A percentile compares a stretch with the other conserved stretches of the same genome.
These are phyloP conservation scores for Cucumis hystrix DNA, from an alignment of 306 rosid species.

Conservation along the genomic window DNA sequence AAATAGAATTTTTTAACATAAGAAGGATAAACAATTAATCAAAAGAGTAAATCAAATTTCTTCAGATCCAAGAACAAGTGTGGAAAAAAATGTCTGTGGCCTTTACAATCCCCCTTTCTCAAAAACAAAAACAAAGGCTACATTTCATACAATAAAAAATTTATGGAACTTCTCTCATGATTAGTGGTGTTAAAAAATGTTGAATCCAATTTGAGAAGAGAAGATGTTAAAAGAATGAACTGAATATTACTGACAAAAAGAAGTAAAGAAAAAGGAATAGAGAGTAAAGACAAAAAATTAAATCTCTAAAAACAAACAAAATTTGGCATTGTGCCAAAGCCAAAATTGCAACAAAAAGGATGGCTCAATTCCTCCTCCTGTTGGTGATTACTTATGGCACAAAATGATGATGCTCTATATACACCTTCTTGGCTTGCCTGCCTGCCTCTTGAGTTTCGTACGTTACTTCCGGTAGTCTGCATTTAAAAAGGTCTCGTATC, in stretches of 20 bases:
- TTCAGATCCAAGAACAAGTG: not conserved
- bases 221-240: not conserved
- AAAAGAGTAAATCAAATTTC: not conserved
- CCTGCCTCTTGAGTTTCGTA: constrained; percentile 23
- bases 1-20: not conserved
- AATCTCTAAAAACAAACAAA: not conserved
- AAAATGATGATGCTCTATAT: not conserved
- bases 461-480: constrained; percentile 31
- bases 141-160: not conserved
- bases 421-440: constrained; percentile 3
- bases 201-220: not conserved
- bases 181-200: not conserved
- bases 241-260: not conserved
- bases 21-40: not conserved
- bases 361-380: not conserved
- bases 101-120: not conserved
- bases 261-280: not conserved
- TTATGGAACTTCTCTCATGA: not conserved
- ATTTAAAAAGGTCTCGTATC: constrained; percentile 40
- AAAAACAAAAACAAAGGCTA: not conserved
- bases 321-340: not conserved
- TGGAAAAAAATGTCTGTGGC: not conserved
- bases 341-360: constrained; percentile 6
- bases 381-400: not conserved
- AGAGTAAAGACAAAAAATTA: not conserved